phyloP scores from a whole-genome alignment of 2,329 filamentous ascomycete genomes.

The Tolypocladium tundrense region DNA sequence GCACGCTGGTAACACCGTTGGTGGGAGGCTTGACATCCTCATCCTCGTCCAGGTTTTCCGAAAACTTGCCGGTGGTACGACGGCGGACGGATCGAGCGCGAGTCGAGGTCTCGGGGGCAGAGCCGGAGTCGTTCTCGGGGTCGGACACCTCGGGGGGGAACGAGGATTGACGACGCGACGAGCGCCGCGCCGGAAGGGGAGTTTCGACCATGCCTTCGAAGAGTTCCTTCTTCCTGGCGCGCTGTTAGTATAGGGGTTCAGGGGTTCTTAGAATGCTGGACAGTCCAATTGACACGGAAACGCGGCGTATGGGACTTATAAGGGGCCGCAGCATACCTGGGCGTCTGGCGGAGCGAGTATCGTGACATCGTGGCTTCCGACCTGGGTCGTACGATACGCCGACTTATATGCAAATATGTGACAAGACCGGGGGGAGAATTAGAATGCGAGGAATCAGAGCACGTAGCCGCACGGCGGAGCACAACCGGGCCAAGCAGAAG shows the following conservation, averaged over 20 bases:
- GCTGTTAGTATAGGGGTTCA: conserved; percentile 1
- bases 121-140: conserved; percentile 38
- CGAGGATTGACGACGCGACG: conserved; percentile 39
- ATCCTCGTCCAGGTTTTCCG: conserved; percentile 39
- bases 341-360: conserved; percentile 21
- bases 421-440: not conserved
- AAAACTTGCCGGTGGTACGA: conserved; percentile 37
- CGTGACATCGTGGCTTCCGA: conserved; percentile 10
- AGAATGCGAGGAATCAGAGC: not conserved
- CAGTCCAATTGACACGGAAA: not conserved
- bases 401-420: not conserved
- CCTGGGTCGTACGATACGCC: not conserved
- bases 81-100: conserved; percentile 28
- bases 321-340: conserved; percentile 11
- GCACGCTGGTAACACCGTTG: conserved; percentile 21
- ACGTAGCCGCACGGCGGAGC: not conserved
- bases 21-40: conserved; percentile 17
- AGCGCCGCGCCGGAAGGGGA: conserved; percentile 28
- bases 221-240: conserved; percentile 47
- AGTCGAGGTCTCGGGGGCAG: conserved; percentile 30
- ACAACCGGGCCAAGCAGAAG: not conserved
- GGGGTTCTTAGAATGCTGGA: no score
- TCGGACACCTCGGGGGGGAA: conserved; percentile 34
- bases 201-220: conserved; percentile 53
- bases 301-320: not conserved